These are phyloP conservation scores for Pseudocercospora fijiensis DNA, from an alignment of 2,329 filamentous ascomycete genomes.

Conservation along the genomic window DNA sequence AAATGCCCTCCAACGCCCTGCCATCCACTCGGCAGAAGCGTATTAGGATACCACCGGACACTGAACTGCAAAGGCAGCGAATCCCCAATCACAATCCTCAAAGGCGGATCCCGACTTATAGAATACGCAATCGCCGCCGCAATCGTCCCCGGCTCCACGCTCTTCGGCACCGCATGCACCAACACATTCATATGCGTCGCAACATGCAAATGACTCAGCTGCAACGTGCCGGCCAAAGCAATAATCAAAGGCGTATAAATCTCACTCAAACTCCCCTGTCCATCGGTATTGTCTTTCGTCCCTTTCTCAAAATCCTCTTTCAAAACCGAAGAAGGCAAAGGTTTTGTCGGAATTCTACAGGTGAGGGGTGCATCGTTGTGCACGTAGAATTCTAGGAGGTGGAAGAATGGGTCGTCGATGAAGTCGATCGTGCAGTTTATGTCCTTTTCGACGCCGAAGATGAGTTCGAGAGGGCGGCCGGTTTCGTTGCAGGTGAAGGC, in stretches of 20 bases:
- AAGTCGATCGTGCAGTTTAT: conserved; percentile 80
- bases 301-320: conserved; percentile 36
- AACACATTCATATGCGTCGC: conserved; percentile 87
- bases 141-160: conserved; percentile 65
- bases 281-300: conserved; percentile 39
- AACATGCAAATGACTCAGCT: conserved; percentile 86
- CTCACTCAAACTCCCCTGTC: conserved; percentile 41
- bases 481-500: conserved; percentile 93
- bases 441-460: conserved; percentile 78
- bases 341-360: conserved; percentile 82
- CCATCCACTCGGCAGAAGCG: conserved; percentile 62
- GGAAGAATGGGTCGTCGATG: conserved; percentile 77
- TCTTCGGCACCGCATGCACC: conserved; percentile 64
- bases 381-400: conserved; percentile 94
- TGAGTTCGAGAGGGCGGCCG: conserved; percentile 73
- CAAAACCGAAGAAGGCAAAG: conserved; percentile 49
- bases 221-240: conserved; percentile 82
- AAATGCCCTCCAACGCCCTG: conserved; percentile 53
- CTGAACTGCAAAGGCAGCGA: conserved; percentile 74
- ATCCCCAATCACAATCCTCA: conserved; percentile 81
- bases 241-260: conserved; percentile 80
- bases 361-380: conserved; percentile 92
- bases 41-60: conserved; percentile 82
- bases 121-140: conserved; percentile 87
- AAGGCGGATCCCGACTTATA: conserved; percentile 58